Evolutionary conservation across 441 rosid species (phyloP), one percentile per base, ranked within the genome.

Genomic region (Populus hybrid): DNA sequence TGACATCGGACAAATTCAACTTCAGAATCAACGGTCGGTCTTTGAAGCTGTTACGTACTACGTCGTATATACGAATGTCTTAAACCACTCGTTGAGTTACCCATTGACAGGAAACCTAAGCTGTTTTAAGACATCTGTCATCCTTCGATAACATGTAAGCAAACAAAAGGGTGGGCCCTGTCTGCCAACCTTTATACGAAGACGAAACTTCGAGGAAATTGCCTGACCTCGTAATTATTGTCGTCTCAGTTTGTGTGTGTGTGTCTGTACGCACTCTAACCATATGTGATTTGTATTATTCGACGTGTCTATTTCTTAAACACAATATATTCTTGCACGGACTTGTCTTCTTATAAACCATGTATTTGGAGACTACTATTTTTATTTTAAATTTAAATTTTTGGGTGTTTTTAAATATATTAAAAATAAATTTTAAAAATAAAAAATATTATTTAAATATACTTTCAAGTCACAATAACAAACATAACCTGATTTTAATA

Each of bases 191-290:
- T 8, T 20, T 10, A 0, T 23, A 3, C 12, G 38, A 20, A 11
- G 35, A 24, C 20, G 76, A 78, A 78, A 66, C 50, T 78, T 78
- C 76, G 9, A 12, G 67, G 76, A 72, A 71, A 10, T 12, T 78
- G 30, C 76, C 23, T 21, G 28, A 32, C 16, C 12, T 4, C 30
- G 14, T 65, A 65, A 14, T 46, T 46, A 0, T 14, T 4, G 14
- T 40, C 46, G 12, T 10, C 46, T 40, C 12, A 0, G 46, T 10
- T 2, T 38, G 42, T 38, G 7, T 35, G 10, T 1, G 10, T 35
- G 38, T 35, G 38, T 35, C 8, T 35, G 38, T 35, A 28, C 4
- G 30, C 38, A 35, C 8, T 35, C 38, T 35, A 35, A 35, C 38
- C 38, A 35, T 35, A 35, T 0, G 38, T 35, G 38, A 7, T 35